Base-by-base conservation (phyloP, 352 stramenopile genomes). In the Globisporangium cylindrosporum region DNA sequence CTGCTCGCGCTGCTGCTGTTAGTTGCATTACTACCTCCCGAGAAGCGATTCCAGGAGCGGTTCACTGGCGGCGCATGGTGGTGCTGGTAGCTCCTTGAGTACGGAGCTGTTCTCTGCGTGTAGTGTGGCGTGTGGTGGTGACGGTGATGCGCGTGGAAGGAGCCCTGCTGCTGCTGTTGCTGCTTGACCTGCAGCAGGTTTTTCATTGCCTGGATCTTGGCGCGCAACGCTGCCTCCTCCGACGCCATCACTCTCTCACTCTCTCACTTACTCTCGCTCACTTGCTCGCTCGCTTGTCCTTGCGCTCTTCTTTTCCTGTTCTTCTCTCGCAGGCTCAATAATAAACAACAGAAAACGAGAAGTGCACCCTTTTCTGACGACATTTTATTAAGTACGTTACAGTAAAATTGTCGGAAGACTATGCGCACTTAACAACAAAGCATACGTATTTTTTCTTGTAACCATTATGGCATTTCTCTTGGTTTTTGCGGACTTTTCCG, bases 161-260 rank as follows among this genome's bases (percentile, higher is more conserved):
- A 38, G 36, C 14, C 48, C 27, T 62, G 53, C 53, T 68, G 64
- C 27, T 65, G 59, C 24, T 54, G n/a, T 20, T 53, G 57, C 48
- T 76, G 58, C 59, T 84, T 87, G n/a, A 64, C 82, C 34, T 85
- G 78, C 62, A 94, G 65, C 22, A 93, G 70, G 67, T 92, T 94
- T 69, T 86, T 89, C 73, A 94, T 87, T 34, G 86, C 86, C 72
- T 92, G 83, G 73, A 94, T 94, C 64, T 92, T 91, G 59, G 86
- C 84, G 56, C 85, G 84, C 73, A 94, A 68, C 59, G 80, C 82
- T 5, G 78, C 84, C 67, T 93, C 84, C 66, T 94, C 86, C 29
- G 54, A 56, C 41, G 68, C 69, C 73, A 82, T 82, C 27, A 12
- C 34, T 20, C 12, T 67, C 36, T 82, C 27, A 12, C 34, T 20